A percentile compares a stretch with the other conserved stretches of the same genome.
These are phyloP conservation scores for Ogataea pignaliae DNA, from an alignment of 805 yeast species.

Conservation along the genomic window DNA sequence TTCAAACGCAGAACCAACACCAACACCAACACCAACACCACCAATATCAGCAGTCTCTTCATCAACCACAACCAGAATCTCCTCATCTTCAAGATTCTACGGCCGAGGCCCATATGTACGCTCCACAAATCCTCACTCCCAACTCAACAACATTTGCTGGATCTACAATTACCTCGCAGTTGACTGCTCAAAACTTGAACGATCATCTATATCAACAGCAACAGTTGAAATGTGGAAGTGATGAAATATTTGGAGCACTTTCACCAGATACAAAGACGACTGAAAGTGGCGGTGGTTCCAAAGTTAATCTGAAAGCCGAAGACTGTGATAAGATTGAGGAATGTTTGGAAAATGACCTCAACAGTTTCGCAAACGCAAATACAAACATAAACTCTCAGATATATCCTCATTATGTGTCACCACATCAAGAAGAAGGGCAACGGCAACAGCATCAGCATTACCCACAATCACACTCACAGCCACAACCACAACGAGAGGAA, in stretches of 20 bases:
- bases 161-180: background rate
- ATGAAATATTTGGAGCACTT: too few relatives aligned
- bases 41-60: background rate
- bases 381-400: too few relatives aligned
- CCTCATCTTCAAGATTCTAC: too few relatives aligned
- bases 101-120: background rate
- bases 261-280: too few relatives aligned
- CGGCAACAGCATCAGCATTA: background rate
- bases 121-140: background rate
- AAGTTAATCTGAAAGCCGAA: too few relatives aligned
- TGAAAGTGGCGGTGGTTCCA: too few relatives aligned
- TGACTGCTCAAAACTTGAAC: background rate
- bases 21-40: background rate
- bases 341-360: slow-evolving; percentile 2
- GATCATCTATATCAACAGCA: background rate
- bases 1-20: background rate
- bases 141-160: background rate
- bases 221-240: too few relatives aligned
- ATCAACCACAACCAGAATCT: background rate
- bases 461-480: background rate
- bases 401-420: too few relatives aligned
- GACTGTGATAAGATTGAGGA: background rate
- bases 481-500: background rate
- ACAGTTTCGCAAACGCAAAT: slow-evolving; percentile 1
- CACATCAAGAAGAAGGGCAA: background rate